phyloP scores from a whole-genome alignment of 805 yeast genomes.

The Candida ipomoeae region DNA sequence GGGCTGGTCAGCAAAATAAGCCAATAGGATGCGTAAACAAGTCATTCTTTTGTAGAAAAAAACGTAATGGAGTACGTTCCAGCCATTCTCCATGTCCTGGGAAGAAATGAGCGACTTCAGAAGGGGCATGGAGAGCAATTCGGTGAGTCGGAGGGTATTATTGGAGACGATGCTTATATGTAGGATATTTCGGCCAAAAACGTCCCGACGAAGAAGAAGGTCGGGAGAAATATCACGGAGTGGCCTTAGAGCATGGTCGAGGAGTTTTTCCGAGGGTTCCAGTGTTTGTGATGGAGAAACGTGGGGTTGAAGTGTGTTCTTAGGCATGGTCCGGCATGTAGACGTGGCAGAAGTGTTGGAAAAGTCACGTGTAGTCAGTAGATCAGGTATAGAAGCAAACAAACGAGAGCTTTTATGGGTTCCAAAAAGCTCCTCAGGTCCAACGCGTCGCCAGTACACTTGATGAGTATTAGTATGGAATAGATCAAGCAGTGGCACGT shows the following conservation, averaged over 20 bases:
- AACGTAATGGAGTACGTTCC: conserved; percentile 76
- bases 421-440: no score
- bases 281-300: neutral
- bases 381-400: no score
- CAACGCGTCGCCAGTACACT: no score
- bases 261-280: neutral
- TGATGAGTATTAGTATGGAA: no score
- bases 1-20: conserved; percentile 17
- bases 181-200: conserved; percentile 66
- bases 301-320: neutral
- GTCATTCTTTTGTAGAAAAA: conserved; percentile 53
- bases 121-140: conserved; percentile 45
- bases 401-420: no score
- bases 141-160: conserved; percentile 42
- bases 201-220: conserved; percentile 50
- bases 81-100: conserved; percentile 71
- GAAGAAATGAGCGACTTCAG: conserved; percentile 37
- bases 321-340: neutral
- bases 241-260: neutral
- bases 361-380: no score
- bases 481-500: no score
- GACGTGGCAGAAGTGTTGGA: no score
- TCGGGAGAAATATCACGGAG: conserved; percentile 2
- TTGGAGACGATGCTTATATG: conserved; percentile 53
- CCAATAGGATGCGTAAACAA: conserved; percentile 42